Conservation (phyloP, 345 rosid species). For the Trapa bicornis region DNA sequence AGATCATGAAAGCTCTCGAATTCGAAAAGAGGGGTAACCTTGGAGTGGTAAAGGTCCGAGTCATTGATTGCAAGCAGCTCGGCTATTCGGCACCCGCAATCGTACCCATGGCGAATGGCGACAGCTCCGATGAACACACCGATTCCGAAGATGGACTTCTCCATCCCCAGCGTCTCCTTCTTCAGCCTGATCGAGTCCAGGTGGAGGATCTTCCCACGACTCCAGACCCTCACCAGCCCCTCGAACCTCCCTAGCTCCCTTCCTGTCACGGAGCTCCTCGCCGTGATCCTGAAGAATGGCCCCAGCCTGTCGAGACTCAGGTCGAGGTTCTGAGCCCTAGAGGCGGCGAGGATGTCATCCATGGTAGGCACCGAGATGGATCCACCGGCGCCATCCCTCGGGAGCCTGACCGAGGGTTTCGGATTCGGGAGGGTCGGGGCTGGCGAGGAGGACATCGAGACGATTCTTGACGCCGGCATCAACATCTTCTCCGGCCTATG, state of each 20-base stretch:
- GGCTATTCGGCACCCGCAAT: constrained; percentile 59
- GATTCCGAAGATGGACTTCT: constrained; percentile 69
- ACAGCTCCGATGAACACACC: constrained; percentile 88
- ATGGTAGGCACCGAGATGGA: constrained; percentile 39
- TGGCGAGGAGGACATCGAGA: constrained; percentile 2
- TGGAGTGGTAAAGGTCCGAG: constrained; percentile 74
- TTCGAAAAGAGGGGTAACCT: constrained; percentile 24
- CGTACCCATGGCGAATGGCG: constrained; percentile 69
- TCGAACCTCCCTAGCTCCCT: constrained; percentile 67
- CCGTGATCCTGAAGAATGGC: constrained; percentile 75
- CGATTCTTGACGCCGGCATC: neutral
- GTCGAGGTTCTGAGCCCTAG: constrained; percentile 63
- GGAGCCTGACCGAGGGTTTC: neutral
- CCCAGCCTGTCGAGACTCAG: constrained; percentile 57
- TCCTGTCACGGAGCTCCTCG: constrained; percentile 39
- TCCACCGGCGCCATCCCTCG: neutral
- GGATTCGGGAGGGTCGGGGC: neutral
- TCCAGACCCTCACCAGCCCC: constrained; percentile 44
- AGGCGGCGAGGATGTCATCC: constrained; percentile 52
- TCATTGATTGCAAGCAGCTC: constrained; percentile 91
- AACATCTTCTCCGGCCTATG: neutral
- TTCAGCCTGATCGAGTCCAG: constrained; percentile 59
- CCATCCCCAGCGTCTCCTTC: constrained; percentile 65
- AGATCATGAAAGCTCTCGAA: neutral
- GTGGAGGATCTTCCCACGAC: constrained; percentile 68